phyloP scores from a whole-genome alignment of 495 filamentous ascomycete species.

The Entonaema liquescens region DNA sequence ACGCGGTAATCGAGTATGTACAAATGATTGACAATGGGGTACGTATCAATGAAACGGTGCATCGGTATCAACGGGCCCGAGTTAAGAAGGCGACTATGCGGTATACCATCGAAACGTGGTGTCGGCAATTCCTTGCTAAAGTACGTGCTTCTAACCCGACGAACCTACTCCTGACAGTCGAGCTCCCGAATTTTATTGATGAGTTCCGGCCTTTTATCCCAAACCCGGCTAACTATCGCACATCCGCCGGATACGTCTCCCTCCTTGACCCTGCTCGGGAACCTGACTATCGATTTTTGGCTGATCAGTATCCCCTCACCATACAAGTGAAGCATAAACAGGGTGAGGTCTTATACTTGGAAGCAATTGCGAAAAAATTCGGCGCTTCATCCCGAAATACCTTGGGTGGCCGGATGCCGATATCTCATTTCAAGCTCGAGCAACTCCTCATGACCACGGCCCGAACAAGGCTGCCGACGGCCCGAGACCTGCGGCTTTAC shows the following conservation, averaged over 20 bases:
- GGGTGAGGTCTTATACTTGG: neutral
- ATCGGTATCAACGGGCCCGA: conserved; percentile 33
- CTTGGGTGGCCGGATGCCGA: conserved; percentile 16
- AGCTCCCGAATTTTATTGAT: conserved; percentile 55
- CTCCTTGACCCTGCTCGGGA: conserved; percentile 29
- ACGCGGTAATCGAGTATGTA: conserved; percentile 45
- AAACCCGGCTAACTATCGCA: conserved; percentile 45
- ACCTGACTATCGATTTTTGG: neutral
- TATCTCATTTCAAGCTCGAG: conserved; percentile 14
- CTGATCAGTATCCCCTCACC: neutral
- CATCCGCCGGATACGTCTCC: conserved; percentile 41
- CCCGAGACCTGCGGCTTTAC: neutral
- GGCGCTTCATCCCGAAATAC: conserved; percentile 9
- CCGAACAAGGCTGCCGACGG: neutral
- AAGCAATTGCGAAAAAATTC: neutral
- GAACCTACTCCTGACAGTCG: conserved; percentile 23
- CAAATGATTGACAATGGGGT: conserved; percentile 22
- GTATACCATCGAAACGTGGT: conserved; percentile 40
- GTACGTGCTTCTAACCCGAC: conserved; percentile 14
- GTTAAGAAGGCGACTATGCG: conserved; percentile 40
- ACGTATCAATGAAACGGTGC: neutral
- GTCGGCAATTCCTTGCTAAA: conserved; percentile 30
- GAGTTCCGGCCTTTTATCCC: conserved; percentile 63
- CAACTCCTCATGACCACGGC: conserved; percentile 20
- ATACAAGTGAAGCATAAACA: conserved; percentile 20